phyloP scores from a whole-genome alignment of 371 early-diverging fungal genomes.

The Zancudomyces culisetae region DNA sequence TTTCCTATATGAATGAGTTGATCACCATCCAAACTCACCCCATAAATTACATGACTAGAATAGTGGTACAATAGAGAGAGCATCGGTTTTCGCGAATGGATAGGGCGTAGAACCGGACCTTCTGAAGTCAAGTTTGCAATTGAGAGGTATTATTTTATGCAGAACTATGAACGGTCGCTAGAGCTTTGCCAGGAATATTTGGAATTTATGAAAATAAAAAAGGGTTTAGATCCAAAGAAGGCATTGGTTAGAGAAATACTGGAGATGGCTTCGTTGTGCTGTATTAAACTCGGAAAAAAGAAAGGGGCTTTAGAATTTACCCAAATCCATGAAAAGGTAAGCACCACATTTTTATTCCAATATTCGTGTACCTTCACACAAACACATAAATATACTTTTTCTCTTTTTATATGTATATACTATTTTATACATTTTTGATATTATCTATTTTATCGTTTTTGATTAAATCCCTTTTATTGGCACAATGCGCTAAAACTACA shows the following conservation, averaged over 20 bases:
- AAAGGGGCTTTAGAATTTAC: conserved; percentile 10
- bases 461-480: too few species aligned
- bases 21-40: too few species aligned
- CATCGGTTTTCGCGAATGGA: conserved; percentile 5
- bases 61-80: conserved; percentile 12
- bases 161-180: conserved; percentile 1
- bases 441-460: too few species aligned
- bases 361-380: too few species aligned
- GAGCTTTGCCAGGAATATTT: conserved; percentile 9
- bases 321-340: conserved; percentile 9
- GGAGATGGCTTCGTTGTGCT: conserved; percentile 12
- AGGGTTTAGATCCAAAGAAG: conserved; percentile 2
- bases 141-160: conserved; percentile 13
- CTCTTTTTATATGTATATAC: too few species aligned
- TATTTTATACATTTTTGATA: too few species aligned
- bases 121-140: conserved; percentile 14
- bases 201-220: not conserved
- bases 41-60: not conserved
- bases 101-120: conserved; percentile 7
- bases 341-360: too few species aligned
- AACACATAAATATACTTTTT: too few species aligned
- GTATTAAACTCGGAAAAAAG: conserved; percentile 2
- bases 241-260: conserved; percentile 17
- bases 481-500: too few species aligned
- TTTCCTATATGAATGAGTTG: too few species aligned